These are phyloP conservation scores for Gossypium mustelinum DNA, from an alignment of 345 rosid genomes.

Conservation along the genomic window DNA sequence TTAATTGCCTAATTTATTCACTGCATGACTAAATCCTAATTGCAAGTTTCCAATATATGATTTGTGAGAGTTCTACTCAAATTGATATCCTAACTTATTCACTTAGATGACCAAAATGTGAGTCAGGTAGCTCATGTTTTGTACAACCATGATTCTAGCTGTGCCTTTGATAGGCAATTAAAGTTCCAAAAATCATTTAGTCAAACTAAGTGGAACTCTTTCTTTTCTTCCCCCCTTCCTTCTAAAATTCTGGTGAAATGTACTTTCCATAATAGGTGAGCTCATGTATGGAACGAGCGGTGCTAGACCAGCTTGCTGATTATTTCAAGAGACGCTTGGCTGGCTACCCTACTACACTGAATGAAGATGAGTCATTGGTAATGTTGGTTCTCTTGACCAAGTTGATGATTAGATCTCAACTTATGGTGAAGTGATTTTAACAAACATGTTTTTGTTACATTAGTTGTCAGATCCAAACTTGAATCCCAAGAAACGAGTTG, in stretches of 20 bases:
- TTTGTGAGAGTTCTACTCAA: conserved; percentile 2
- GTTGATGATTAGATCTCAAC: conserved; percentile 4
- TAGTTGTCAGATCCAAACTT: conserved; percentile 69
- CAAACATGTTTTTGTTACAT: conserved; percentile 4
- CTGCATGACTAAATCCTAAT: neutral
- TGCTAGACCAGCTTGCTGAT: conserved; percentile 74
- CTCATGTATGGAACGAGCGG: conserved; percentile 92
- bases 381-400: conserved; percentile 6
- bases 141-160: conserved; percentile 4
- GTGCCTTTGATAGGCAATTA: neutral
- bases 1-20: neutral
- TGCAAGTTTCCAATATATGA: neutral
- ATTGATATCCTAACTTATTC: neutral
- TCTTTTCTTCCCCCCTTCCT: neutral
- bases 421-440: conserved; percentile 3
- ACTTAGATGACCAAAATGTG: neutral
- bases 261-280: conserved; percentile 55
- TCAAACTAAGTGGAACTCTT: conserved; percentile 7
- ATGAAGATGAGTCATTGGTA: conserved; percentile 80
- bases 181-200: conserved; percentile 1
- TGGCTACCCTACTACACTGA: conserved; percentile 74
- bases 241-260: conserved; percentile 14
- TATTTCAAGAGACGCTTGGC: conserved; percentile 68
- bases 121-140: conserved; percentile 2
- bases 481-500: conserved; percentile 83